phyloP scores from a whole-genome alignment of 2,329 filamentous ascomycete species.

The Beauveria varroae region DNA sequence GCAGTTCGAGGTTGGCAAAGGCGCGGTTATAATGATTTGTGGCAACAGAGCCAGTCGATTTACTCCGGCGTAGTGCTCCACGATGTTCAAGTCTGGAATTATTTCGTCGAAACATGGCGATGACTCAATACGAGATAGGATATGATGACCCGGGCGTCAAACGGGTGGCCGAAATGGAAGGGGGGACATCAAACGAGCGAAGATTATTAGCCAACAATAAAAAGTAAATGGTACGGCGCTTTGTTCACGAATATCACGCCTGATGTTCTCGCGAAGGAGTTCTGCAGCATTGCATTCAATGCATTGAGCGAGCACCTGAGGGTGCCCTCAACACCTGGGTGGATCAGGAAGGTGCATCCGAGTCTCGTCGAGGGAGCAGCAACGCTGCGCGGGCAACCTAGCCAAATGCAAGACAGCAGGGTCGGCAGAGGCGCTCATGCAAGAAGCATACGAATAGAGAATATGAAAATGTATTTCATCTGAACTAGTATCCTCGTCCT shows the following conservation, averaged over 20 bases:
- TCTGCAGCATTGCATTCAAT: not conserved
- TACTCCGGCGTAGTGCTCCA: slow-evolving; percentile 41
- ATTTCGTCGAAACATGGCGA: slow-evolving; percentile 41
- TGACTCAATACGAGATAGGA: not conserved
- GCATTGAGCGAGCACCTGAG: not conserved
- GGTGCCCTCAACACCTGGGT: not conserved
- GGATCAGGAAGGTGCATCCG: not conserved
- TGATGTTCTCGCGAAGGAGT: not conserved
- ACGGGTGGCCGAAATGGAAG: not conserved
- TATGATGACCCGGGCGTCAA: not conserved
- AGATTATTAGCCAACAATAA: not conserved
- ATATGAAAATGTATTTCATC: slow-evolving; percentile 11
- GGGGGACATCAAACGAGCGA: slow-evolving; percentile 1
- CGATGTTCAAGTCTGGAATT: slow-evolving; percentile 35
- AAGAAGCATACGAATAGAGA: not conserved
- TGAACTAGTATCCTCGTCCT: slow-evolving; percentile 2
- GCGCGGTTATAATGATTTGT: slow-evolving; percentile 32
- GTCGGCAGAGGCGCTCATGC: no score
- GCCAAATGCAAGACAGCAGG: not conserved
- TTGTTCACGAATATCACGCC: not conserved
- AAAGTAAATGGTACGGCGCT: not conserved
- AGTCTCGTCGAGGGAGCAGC: not conserved
- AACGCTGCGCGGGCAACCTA: not conserved
- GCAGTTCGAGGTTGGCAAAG: slow-evolving; percentile 42
- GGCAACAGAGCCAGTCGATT: slow-evolving; percentile 41